Conservation (phyloP, 164 flowering plant species). For the Chimonanthus praecox region DNA sequence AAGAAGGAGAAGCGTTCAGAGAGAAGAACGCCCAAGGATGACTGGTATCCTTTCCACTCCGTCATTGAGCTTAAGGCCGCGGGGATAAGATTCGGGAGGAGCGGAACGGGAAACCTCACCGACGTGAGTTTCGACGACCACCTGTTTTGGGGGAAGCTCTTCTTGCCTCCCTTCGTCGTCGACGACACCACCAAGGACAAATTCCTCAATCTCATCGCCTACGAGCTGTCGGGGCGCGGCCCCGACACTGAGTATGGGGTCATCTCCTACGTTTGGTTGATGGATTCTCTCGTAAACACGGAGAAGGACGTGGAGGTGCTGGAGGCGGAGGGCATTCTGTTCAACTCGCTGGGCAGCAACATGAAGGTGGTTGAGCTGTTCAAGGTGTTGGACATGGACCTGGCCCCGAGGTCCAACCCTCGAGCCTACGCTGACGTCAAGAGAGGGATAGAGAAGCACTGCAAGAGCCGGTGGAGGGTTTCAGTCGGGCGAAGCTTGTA, state of each 20-base stretch:
- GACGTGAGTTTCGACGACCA: background rate
- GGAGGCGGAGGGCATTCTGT: background rate
- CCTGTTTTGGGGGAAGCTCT: background rate
- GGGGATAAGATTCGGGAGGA: conserved; percentile 3
- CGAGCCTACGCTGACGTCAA: background rate
- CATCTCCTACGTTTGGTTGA: conserved; percentile 16
- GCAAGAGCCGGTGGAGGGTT: background rate
- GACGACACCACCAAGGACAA: background rate
- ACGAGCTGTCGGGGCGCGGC: background rate
- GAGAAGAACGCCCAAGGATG: background rate
- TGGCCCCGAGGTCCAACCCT: conserved; percentile 8
- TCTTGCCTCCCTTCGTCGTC: background rate
- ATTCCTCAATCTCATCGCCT: conserved; percentile 7
- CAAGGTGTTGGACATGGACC: conserved; percentile 11
- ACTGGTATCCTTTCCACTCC: background rate
- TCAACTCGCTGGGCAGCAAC: conserved; percentile 20
- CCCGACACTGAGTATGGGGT: background rate
- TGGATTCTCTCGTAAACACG: conserved; percentile 6
- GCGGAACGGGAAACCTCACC: background rate
- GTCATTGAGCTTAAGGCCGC: conserved; percentile 5
- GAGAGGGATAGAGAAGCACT: background rate
- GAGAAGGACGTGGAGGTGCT: conserved; percentile 1
- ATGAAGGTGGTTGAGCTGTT: conserved; percentile 21
- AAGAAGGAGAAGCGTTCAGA: background rate
- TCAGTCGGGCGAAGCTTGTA: conserved; percentile 5